Percentiles rank a stretch among this genome's conserved stretches.
Conservation (phyloP, 1,284 basidiomycete genomes). For the Grifola frondosa region DNA sequence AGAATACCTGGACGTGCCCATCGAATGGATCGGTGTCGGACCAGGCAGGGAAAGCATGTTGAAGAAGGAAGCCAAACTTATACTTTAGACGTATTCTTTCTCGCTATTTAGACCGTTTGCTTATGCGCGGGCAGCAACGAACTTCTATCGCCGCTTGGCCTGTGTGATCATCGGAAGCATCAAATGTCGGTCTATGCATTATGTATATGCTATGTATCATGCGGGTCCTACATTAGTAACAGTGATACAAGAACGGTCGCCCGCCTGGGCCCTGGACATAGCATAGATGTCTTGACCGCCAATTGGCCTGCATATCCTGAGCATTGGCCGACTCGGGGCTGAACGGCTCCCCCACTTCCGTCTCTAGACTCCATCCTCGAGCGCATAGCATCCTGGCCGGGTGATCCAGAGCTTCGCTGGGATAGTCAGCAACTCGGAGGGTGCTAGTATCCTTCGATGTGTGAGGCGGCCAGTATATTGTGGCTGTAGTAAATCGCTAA, state of each 20-base stretch:
- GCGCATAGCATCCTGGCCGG: slow-evolving; percentile 62
- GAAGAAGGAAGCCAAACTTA: slow-evolving; percentile 26
- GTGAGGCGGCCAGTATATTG: slow-evolving; percentile 61
- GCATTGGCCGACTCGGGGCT: slow-evolving; percentile 2
- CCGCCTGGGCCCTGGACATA: slow-evolving; percentile 51
- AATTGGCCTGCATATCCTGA: slow-evolving; percentile 11
- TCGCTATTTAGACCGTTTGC: too few species aligned
- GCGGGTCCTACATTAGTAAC: slow-evolving; percentile 33
- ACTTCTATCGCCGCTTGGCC: too few species aligned
- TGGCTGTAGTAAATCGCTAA: slow-evolving; percentile 45
- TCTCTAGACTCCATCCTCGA: slow-evolving; percentile 66
- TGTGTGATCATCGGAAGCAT: too few species aligned
- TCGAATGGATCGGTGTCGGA: slow-evolving; percentile 93
- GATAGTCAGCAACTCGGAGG: slow-evolving; percentile 45
- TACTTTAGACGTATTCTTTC: too few species aligned
- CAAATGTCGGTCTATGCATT: slow-evolving; percentile 13
- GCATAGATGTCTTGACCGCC: slow-evolving; percentile 39
- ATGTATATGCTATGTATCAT: slow-evolving; percentile 8
- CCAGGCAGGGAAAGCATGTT: slow-evolving; percentile 84
- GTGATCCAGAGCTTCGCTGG: slow-evolving; percentile 55
- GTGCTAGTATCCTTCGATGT: slow-evolving; percentile 53
- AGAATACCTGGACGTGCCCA: slow-evolving; percentile 71
- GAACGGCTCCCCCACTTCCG: slow-evolving; percentile 50
- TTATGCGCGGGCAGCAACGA: too few species aligned
- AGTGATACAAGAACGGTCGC: slow-evolving; percentile 43